Base-by-base conservation (phyloP, 1,284 basidiomycete genomes). In the Filobasidium uniguttulatum region DNA sequence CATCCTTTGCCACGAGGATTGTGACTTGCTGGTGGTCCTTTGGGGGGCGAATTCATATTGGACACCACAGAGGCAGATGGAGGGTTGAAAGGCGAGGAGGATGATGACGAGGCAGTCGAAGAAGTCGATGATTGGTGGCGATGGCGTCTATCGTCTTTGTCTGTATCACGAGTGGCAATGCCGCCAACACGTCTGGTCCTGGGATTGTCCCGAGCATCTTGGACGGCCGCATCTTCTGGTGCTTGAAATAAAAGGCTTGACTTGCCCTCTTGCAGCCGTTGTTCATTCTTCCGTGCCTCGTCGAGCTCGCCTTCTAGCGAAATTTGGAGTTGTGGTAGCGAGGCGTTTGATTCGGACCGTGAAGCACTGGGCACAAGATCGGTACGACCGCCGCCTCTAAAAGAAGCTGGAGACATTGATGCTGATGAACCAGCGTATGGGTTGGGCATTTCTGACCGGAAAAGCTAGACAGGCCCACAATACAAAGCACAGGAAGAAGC, bases 1-100 rank as follows among this genome's bases (percentile, higher is more conserved):
- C 69, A 71, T 3, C 68, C 68, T 49, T 61, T 63, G 49, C 61
- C 63, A 23, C n/a, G n/a, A n/a, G n/a, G n/a, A n/a, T n/a, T n/a
- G n/a, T n/a, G n/a, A n/a, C n/a, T n/a, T n/a, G n/a, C n/a, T n/a
- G n/a, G n/a, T n/a, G n/a, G n/a, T n/a, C n/a, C n/a, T n/a, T n/a
- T n/a, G n/a, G n/a, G n/a, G n/a, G n/a, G n/a, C n/a, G n/a, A n/a
- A n/a, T n/a, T n/a, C n/a, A n/a, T n/a, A n/a, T n/a, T n/a, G n/a
- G 57, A 54, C 25, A 59, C 46, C 31, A 56, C 53, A 5, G 59
- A 55, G 22, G 48, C 22, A 0, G 56, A 47, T 17, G 30, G 31
- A 33, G 9, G 31, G 9, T 10, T 33, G 31, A 33, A 33, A 33
- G 10, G 31, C 9, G 9, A 10, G 31, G 14, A 10, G 19, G 20